These are phyloP conservation scores for Annulohypoxylon truncatum DNA, from an alignment of 2,329 filamentous ascomycete species.

Conservation along the genomic window DNA sequence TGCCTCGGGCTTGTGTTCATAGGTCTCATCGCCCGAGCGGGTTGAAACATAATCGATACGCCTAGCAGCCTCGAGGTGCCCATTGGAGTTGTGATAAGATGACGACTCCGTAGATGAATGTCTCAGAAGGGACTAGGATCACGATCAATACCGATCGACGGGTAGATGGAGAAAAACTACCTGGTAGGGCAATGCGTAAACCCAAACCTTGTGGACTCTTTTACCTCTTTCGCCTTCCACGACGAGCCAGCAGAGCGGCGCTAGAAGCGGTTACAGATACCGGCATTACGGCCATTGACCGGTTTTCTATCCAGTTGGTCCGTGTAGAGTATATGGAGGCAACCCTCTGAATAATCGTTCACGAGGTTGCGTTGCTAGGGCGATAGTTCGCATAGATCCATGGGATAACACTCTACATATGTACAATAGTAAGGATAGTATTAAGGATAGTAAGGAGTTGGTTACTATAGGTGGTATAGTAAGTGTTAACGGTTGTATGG, in stretches of 20 bases:
- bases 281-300: slow-evolving; percentile 27
- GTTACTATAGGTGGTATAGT: slow-evolving; percentile 25
- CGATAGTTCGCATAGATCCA: slow-evolving; percentile 8
- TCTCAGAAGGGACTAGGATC: slow-evolving; percentile 30
- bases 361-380: slow-evolving; percentile 21
- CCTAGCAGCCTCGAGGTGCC: slow-evolving; percentile 6
- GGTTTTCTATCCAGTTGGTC: slow-evolving; percentile 11
- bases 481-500: slow-evolving; percentile 18
- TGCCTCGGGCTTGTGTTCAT: slow-evolving; percentile 8
- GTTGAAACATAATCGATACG: slow-evolving; percentile 26
- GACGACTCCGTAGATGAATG: slow-evolving; percentile 19
- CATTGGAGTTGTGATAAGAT: slow-evolving; percentile 19
- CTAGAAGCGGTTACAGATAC: slow-evolving; percentile 4
- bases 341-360: slow-evolving; percentile 7
- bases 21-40: slow-evolving; percentile 12
- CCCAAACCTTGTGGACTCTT: neutral
- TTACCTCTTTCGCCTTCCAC: neutral
- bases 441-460: slow-evolving; percentile 1
- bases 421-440: neutral
- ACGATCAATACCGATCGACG: slow-evolving; percentile 6
- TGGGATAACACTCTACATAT: neutral
- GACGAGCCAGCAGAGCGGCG: neutral
- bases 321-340: slow-evolving; percentile 6
- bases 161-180: slow-evolving; percentile 9
- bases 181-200: slow-evolving; percentile 7